A percentile compares a stretch with the other conserved stretches of the same genome.
Conservation (phyloP, 2,329 filamentous ascomycete species). For the Penicillium polonicum region DNA sequence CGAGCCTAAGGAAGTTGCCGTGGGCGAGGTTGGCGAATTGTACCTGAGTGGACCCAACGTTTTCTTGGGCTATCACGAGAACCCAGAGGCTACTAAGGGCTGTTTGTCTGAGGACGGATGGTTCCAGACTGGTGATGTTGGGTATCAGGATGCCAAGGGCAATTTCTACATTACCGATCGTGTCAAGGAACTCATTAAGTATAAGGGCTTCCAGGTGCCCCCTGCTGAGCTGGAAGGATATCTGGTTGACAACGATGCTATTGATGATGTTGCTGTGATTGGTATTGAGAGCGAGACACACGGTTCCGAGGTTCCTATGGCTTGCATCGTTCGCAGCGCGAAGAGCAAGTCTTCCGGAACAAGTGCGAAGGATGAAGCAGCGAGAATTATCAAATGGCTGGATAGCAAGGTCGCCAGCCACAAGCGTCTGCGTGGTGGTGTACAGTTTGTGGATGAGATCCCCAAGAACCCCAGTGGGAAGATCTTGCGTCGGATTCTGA, state of each 20-base stretch:
- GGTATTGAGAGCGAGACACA: constrained; percentile 60
- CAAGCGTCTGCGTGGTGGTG: constrained; percentile 48
- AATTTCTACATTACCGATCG: constrained; percentile 91
- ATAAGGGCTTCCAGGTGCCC: constrained; percentile 70
- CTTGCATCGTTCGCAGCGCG: constrained; percentile 57
- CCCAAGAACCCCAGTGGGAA: constrained; percentile 52
- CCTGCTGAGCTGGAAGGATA: constrained; percentile 65
- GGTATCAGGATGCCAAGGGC: constrained; percentile 71
- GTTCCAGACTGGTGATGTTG: constrained; percentile 89
- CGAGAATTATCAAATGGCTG: constrained; percentile 47
- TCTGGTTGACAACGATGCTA: constrained; percentile 49
- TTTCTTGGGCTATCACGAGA: constrained; percentile 63
- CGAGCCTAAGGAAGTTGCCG: constrained; percentile 55
- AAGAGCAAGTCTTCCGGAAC: constrained; percentile 46
- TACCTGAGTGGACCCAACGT: constrained; percentile 65
- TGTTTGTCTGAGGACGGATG: constrained; percentile 68
- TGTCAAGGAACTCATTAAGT: constrained; percentile 64
- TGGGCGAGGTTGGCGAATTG: constrained; percentile 67
- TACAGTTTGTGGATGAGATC: constrained; percentile 47
- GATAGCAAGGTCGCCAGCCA: constrained; percentile 45
- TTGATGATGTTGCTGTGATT: constrained; percentile 63
- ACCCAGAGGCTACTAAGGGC: constrained; percentile 56
- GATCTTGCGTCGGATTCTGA: constrained; percentile 48
- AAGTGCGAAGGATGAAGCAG: constrained; percentile 49
- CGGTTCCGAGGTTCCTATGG: constrained; percentile 67